Evolutionary conservation across 1,284 basidiomycete species (phyloP).

Genomic region (Cryptococcus sp.): DNA sequence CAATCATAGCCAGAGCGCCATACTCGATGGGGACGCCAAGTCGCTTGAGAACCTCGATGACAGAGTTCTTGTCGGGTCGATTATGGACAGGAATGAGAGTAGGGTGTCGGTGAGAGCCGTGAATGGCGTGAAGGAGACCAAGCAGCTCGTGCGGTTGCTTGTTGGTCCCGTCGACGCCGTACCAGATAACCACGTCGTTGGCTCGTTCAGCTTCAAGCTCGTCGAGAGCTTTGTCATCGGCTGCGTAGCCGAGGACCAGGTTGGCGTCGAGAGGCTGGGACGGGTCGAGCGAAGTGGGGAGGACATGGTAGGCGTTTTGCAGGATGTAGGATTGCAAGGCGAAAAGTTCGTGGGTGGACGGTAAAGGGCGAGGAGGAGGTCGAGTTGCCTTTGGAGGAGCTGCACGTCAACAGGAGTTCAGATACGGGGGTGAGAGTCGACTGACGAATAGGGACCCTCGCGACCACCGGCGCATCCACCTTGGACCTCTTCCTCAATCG

Average conservation of each 20-base stretch:
- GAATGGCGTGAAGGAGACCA: conserved; percentile 22
- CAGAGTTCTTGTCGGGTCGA: conserved; percentile 18
- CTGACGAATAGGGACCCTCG: conserved; percentile 11
- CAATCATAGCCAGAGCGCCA: conserved; percentile 30
- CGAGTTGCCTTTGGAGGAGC: conserved; percentile 20
- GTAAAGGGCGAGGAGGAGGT: conserved; percentile 26
- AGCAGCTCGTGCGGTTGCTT: conserved; percentile 25
- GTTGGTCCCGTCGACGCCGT: conserved; percentile 18
- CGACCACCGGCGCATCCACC: not conserved
- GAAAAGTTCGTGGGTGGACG: conserved; percentile 40
- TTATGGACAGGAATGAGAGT: conserved; percentile 19
- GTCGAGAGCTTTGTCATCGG: conserved; percentile 23
- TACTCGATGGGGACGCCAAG: conserved; percentile 19
- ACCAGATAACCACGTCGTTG: conserved; percentile 38
- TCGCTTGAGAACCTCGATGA: conserved; percentile 24
- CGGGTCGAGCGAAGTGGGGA: conserved; percentile 30
- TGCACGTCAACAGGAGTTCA: conserved; percentile 1
- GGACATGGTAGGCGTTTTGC: conserved; percentile 28
- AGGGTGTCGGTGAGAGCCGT: conserved; percentile 23
- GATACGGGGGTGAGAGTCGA: not conserved
- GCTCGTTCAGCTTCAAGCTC: conserved; percentile 27
- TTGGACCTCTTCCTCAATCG: not conserved
- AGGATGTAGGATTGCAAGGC: conserved; percentile 44
- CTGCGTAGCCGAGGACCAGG: conserved; percentile 29
- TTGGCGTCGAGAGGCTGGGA: conserved; percentile 35